Evolutionary conservation across 164 flowering plant species (phyloP).

Genomic region (Magnolia officinalis): DNA sequence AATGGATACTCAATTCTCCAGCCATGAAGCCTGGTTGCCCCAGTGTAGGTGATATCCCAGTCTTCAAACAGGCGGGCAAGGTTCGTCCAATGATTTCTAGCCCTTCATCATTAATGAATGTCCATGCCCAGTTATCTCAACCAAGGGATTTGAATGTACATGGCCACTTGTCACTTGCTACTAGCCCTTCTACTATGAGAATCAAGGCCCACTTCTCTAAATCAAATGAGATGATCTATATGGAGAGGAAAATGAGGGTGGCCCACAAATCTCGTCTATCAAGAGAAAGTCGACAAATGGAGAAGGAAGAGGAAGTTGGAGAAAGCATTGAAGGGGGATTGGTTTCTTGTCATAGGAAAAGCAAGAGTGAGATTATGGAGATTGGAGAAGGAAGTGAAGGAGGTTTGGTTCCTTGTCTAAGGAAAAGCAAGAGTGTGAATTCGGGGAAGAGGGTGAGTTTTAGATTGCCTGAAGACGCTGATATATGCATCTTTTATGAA

Average conservation of each 20-base stretch:
- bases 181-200: background rate
- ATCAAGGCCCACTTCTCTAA: background rate
- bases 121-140: background rate
- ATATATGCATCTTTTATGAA: constrained; percentile 27
- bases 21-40: constrained; percentile 1
- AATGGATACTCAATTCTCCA: constrained; percentile 30
- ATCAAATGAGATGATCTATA: constrained; percentile 13
- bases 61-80: constrained; percentile 15
- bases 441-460: constrained; percentile 38
- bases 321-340: background rate
- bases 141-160: background rate
- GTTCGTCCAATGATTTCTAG: background rate
- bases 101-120: background rate
- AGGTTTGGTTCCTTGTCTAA: constrained; percentile 12
- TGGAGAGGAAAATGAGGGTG: constrained; percentile 7
- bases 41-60: constrained; percentile 18
- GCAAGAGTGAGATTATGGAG: background rate
- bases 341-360: background rate
- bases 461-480: constrained; percentile 37
- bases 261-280: background rate
- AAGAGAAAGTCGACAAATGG: background rate
- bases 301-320: background rate
- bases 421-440: constrained; percentile 31
- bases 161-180: background rate
- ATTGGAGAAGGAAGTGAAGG: constrained; percentile 5